These are phyloP conservation scores for Priceomyces carsonii DNA, from an alignment of 805 yeast species.

Conservation along the genomic window DNA sequence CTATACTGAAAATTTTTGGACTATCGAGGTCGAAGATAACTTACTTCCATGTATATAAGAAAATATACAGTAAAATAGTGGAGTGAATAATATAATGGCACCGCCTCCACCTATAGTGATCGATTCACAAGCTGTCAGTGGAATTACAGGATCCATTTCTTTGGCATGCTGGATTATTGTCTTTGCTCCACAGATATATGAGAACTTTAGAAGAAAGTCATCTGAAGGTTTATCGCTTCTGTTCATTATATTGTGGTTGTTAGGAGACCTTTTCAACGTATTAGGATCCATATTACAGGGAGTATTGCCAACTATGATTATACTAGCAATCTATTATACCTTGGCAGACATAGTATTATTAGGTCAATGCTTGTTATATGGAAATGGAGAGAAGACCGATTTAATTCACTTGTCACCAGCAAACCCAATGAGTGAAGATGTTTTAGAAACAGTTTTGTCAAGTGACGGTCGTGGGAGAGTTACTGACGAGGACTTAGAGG, in stretches of 20 bases:
- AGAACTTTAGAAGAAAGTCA: slow-evolving; percentile 79
- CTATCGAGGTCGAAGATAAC: no score
- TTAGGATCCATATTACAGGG: slow-evolving; percentile 89
- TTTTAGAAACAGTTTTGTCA: slow-evolving; percentile 59
- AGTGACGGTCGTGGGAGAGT: slow-evolving; percentile 31
- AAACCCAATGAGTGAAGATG: slow-evolving; percentile 75
- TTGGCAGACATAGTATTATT: slow-evolving; percentile 83
- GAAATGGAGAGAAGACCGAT: slow-evolving; percentile 61
- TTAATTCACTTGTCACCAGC: slow-evolving; percentile 86
- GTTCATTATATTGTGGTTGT: slow-evolving; percentile 87
- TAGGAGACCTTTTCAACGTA: slow-evolving; percentile 92
- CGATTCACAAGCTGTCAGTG: slow-evolving; percentile 72
- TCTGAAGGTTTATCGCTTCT: slow-evolving; percentile 88
- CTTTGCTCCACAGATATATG: slow-evolving; percentile 95
- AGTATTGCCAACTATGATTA: slow-evolving; percentile 90
- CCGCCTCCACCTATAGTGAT: slow-evolving; percentile 68
- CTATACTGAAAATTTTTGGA: slow-evolving; percentile 1
- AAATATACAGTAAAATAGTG: not conserved
- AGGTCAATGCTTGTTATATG: slow-evolving; percentile 81
- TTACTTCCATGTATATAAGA: no score
- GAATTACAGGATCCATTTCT: slow-evolving; percentile 84
- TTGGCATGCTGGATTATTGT: slow-evolving; percentile 98
- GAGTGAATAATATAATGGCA: slow-evolving; percentile 35
- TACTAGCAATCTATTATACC: slow-evolving; percentile 90
- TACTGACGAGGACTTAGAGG: slow-evolving; percentile 8